phyloP scores from a whole-genome alignment of 306 rosid genomes.

The Dalbergia cochinchinensis region DNA sequence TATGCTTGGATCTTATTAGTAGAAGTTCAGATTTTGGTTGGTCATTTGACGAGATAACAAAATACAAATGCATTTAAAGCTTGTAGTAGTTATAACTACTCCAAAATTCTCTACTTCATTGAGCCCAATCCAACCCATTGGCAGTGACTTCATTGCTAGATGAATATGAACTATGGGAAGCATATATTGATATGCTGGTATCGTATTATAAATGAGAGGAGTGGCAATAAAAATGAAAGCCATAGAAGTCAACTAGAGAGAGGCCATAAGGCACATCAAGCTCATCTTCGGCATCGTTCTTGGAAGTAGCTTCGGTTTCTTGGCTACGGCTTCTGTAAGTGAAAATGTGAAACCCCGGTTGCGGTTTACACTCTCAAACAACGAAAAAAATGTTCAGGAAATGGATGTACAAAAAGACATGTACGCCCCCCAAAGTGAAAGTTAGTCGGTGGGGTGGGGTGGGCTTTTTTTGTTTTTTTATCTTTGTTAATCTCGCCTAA shows the following conservation, averaged over 20 bases:
- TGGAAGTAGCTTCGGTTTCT: not conserved
- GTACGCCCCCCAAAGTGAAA: not conserved
- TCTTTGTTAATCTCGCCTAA: not conserved
- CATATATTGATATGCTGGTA: no score
- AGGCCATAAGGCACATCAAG: not conserved
- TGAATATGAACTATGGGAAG: no score
- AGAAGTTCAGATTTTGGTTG: not conserved
- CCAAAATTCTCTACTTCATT: not conserved
- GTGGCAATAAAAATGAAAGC: not conserved
- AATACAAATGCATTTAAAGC: not conserved
- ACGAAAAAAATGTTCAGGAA: not conserved
- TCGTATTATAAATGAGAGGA: not conserved
- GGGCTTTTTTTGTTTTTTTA: not conserved
- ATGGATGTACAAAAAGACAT: conserved; percentile 16
- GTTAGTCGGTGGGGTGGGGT: not conserved
- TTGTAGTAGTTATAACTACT: not conserved
- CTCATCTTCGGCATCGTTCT: not conserved
- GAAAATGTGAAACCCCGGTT: not conserved
- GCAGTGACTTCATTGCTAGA: not conserved
- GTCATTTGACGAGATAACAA: not conserved
- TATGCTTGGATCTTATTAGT: conserved; percentile 10
- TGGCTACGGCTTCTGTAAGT: conserved; percentile 1
- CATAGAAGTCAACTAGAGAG: no score
- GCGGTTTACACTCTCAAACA: not conserved
- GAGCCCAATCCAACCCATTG: not conserved